These are phyloP conservation scores for Dactylellina cionopaga DNA, from an alignment of 2,329 filamentous ascomycete species.

Conservation along the genomic window DNA sequence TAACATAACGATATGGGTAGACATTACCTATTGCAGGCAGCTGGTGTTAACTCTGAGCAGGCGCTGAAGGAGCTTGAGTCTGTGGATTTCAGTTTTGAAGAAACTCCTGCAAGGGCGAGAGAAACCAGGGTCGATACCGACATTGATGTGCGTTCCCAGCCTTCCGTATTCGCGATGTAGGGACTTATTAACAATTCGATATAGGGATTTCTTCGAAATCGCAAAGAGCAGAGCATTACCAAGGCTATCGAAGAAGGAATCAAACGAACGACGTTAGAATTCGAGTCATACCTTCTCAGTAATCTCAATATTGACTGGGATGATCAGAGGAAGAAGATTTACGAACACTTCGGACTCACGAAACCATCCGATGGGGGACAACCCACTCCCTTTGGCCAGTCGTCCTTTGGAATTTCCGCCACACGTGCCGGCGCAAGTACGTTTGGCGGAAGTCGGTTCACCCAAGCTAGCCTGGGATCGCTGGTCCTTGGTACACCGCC, in stretches of 20 bases:
- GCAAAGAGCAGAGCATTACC: conserved; percentile 89
- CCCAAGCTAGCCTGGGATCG: conserved; percentile 42
- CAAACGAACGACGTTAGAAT: conserved; percentile 86
- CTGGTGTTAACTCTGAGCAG: conserved; percentile 86
- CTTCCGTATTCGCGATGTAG: conserved; percentile 55
- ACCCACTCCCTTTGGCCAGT: conserved; percentile 54
- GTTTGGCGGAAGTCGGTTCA: conserved; percentile 54
- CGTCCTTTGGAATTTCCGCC: conserved; percentile 55
- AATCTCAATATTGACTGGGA: conserved; percentile 97
- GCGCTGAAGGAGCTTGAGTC: conserved; percentile 87
- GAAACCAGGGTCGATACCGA: conserved; percentile 69
- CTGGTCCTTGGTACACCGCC: conserved; percentile 42
- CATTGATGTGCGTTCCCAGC: conserved; percentile 65
- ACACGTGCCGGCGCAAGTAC: conserved; percentile 48
- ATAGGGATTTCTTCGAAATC: conserved; percentile 79
- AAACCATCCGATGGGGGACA: conserved; percentile 53
- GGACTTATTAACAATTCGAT: not conserved
- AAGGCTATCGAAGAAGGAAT: conserved; percentile 93
- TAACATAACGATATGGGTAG: conserved; percentile 67
- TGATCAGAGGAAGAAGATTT: conserved; percentile 88
- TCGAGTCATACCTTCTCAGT: conserved; percentile 92
- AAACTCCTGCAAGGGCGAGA: conserved; percentile 58
- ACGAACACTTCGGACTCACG: conserved; percentile 90
- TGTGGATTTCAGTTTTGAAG: conserved; percentile 71
- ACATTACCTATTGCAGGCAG: conserved; percentile 92